Conservation (phyloP, 2,329 filamentous ascomycete genomes). For the Talaromyces funiculosus region DNA sequence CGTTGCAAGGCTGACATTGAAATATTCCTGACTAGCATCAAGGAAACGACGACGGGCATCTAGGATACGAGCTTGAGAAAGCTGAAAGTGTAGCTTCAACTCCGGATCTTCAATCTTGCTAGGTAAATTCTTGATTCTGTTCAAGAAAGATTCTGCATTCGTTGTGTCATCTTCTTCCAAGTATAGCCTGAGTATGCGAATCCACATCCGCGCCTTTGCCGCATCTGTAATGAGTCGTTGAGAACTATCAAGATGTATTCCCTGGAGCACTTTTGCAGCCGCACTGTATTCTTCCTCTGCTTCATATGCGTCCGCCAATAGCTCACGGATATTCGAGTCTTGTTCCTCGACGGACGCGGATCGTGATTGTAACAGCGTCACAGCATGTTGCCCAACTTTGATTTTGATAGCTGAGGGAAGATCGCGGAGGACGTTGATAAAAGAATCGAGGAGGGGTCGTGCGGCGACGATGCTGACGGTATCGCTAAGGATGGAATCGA, state of each 20-base stretch:
- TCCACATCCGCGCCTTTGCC: constrained; percentile 80
- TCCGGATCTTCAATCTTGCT: constrained; percentile 67
- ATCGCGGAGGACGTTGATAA: constrained; percentile 60
- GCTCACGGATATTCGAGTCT: constrained; percentile 69
- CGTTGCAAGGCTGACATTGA: constrained; percentile 72
- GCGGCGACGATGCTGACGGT: constrained; percentile 70
- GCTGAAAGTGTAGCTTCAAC: constrained; percentile 75
- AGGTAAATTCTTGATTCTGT: constrained; percentile 91
- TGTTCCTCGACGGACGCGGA: constrained; percentile 79
- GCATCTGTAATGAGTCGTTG: constrained; percentile 77
- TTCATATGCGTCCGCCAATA: constrained; percentile 79
- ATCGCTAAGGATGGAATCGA: constrained; percentile 64
- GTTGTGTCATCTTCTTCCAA: constrained; percentile 90
- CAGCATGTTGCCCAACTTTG: constrained; percentile 67
- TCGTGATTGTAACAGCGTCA: constrained; percentile 60
- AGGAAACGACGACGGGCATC: constrained; percentile 88
- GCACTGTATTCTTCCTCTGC: constrained; percentile 70
- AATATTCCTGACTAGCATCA: constrained; percentile 80
- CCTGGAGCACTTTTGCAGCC: constrained; percentile 72
- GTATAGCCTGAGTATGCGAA: constrained; percentile 89
- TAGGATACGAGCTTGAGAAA: constrained; percentile 87
- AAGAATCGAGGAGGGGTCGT: constrained; percentile 62
- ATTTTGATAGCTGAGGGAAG: constrained; percentile 58
- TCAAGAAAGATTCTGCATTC: constrained; percentile 77
- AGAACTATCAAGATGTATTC: constrained; percentile 82